These are phyloP conservation scores for Millerozyma miso DNA, from an alignment of 805 yeast species.

Conservation along the genomic window DNA sequence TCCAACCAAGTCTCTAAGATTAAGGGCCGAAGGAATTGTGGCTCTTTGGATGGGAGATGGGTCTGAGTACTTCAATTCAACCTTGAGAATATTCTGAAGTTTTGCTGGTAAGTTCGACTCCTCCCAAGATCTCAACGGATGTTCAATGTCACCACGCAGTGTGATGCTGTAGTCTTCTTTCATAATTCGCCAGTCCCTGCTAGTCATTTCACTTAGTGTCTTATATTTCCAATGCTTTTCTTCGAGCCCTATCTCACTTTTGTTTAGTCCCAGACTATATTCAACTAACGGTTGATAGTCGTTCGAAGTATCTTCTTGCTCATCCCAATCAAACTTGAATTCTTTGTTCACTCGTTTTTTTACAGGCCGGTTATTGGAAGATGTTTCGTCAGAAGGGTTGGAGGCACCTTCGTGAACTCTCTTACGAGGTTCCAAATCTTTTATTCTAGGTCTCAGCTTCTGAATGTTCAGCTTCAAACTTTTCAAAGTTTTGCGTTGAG, in stretches of 20 bases:
- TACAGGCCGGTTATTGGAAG: constrained; percentile 8
- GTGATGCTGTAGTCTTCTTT: constrained; percentile 71
- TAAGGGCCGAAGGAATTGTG: constrained; percentile 67
- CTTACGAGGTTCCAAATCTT: neutral
- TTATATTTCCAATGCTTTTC: constrained; percentile 67
- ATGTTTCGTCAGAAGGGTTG: neutral
- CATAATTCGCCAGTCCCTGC: constrained; percentile 87
- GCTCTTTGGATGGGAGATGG: constrained; percentile 95
- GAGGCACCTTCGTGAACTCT: neutral
- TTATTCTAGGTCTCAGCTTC: neutral
- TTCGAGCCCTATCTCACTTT: constrained; percentile 11
- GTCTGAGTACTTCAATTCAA: constrained; percentile 43
- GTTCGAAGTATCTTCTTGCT: constrained; percentile 59
- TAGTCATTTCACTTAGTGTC: constrained; percentile 57
- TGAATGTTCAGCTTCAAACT: constrained; percentile 4
- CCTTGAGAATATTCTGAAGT: constrained; percentile 25
- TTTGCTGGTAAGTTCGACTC: constrained; percentile 46
- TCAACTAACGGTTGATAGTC: constrained; percentile 40
- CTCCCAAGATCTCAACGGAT: constrained; percentile 73
- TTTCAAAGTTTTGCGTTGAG: constrained; percentile 12
- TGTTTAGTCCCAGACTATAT: constrained; percentile 8
- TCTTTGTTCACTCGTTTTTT: constrained; percentile 17
- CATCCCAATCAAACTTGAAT: constrained; percentile 69
- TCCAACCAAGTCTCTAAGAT: constrained; percentile 68
- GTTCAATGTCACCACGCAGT: constrained; percentile 43